Evolutionary conservation across 768 basidiomycete species (phyloP).

Genomic region (Rhodotorula paludigena): DNA sequence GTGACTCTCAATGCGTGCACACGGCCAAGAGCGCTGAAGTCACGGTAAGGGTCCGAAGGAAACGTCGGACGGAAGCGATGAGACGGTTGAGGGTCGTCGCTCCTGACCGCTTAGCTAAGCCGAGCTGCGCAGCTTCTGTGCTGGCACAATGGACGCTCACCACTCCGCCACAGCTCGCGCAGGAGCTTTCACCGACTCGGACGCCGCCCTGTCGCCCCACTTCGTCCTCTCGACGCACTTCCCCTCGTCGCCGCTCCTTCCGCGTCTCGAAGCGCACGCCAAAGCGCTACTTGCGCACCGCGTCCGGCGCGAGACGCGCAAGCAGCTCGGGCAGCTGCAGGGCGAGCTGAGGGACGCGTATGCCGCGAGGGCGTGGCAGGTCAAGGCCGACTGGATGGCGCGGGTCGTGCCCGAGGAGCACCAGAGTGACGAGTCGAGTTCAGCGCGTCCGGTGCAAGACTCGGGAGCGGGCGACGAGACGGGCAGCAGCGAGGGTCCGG

Average conservation of each 20-base stretch:
- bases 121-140: too few relatives aligned
- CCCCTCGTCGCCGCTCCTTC: neutral
- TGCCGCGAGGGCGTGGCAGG: neutral
- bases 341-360: slow-evolving; percentile 19
- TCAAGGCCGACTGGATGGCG: slow-evolving; percentile 26
- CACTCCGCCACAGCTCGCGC: too few relatives aligned
- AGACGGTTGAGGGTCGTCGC: too few relatives aligned
- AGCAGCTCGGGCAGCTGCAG: slow-evolving; percentile 2
- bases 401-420: slow-evolving; percentile 1
- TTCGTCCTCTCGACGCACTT: slow-evolving; percentile 3
- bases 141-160: too few relatives aligned
- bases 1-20: too few relatives aligned
- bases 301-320: neutral
- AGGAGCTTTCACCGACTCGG: too few relatives aligned
- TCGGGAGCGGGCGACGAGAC: neutral
- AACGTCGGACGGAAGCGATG: too few relatives aligned
- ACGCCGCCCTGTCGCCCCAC: too few relatives aligned
- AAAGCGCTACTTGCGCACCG: neutral
- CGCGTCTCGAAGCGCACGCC: neutral
- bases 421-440: neutral
- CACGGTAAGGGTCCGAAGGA: too few relatives aligned
- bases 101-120: too few relatives aligned
- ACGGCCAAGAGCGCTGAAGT: too few relatives aligned
- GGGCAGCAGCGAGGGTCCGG: neutral
- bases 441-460: neutral